A percentile compares a stretch with the other conserved stretches of the same genome.
These are phyloP conservation scores for Leishmania guyanensis DNA, from an alignment of 208 protist species.

Conservation along the genomic window DNA sequence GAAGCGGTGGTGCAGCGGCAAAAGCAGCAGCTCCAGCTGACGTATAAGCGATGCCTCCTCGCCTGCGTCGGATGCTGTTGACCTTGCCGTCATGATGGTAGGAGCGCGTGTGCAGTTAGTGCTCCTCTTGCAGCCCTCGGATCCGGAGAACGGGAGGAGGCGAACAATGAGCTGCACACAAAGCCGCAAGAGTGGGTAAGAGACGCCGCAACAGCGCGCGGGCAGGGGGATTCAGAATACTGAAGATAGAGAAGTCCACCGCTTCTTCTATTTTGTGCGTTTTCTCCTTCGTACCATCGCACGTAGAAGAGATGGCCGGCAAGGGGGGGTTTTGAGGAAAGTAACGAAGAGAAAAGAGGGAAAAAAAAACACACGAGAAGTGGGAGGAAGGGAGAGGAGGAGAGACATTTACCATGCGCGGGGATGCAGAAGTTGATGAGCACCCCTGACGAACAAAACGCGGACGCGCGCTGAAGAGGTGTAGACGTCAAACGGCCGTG, in stretches of 20 bases:
- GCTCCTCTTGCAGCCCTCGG: not conserved
- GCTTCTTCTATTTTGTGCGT: not conserved
- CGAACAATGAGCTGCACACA: not conserved
- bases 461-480: not conserved
- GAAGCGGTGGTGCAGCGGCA: constrained; percentile 45
- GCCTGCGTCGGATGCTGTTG: not conserved
- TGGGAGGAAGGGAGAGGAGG: not conserved
- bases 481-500: not conserved
- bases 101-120: not conserved
- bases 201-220: not conserved
- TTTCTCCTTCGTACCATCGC: not conserved
- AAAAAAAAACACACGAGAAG: not conserved
- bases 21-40: constrained; percentile 57
- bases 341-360: not conserved
- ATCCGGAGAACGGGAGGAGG: not conserved
- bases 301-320: not conserved
- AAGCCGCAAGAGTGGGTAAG: not conserved
- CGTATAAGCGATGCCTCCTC: constrained; percentile 31
- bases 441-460: not conserved
- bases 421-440: not conserved
- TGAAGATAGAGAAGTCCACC: not conserved
- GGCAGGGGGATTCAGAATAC: not conserved
- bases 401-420: not conserved
- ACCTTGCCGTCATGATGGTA: constrained; percentile 10
- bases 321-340: not conserved